Conservation (phyloP, 495 filamentous ascomycete genomes). For the Glarea lozoyensis region DNA sequence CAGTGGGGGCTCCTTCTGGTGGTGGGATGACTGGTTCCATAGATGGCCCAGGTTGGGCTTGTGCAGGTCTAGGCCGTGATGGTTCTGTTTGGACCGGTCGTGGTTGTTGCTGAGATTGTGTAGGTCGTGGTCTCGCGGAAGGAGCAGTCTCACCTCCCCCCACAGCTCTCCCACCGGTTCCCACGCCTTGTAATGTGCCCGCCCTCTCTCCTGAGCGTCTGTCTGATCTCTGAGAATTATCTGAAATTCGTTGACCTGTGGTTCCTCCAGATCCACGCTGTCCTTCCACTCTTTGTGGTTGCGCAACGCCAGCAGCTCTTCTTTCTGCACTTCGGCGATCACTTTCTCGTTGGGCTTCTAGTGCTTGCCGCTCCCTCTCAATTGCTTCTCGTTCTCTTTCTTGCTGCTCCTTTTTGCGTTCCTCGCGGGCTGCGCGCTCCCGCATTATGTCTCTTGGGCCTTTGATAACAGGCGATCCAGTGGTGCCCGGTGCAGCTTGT, state of each 20-base stretch:
- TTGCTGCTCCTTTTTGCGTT: slow-evolving; percentile 49
- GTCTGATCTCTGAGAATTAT: slow-evolving; percentile 20
- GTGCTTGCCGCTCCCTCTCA: slow-evolving; percentile 43
- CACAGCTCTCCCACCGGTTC: slow-evolving; percentile 15
- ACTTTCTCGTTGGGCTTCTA: slow-evolving; percentile 47
- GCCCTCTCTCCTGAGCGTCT: slow-evolving; percentile 13
- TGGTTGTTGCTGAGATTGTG: slow-evolving; percentile 24
- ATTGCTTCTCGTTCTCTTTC: slow-evolving; percentile 33
- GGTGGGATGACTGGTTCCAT: background rate
- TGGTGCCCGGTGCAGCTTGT: slow-evolving; percentile 27
- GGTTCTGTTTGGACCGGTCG: slow-evolving; percentile 20
- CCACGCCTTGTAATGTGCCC: slow-evolving; percentile 13
- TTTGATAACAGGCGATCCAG: slow-evolving; percentile 41
- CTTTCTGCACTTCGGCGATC: slow-evolving; percentile 35
- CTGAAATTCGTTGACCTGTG: slow-evolving; percentile 18
- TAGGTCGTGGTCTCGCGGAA: slow-evolving; percentile 16
- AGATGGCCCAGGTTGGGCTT: slow-evolving; percentile 12
- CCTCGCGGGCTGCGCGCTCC: slow-evolving; percentile 59
- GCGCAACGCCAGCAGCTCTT: slow-evolving; percentile 49
- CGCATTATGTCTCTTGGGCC: slow-evolving; percentile 70
- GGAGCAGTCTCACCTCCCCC: slow-evolving; percentile 15
- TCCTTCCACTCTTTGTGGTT: slow-evolving; percentile 11
- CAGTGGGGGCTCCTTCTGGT: background rate
- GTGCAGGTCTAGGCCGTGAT: slow-evolving; percentile 14
- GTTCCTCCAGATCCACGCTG: slow-evolving; percentile 14